These are phyloP conservation scores for Neonectria coccinea DNA, from an alignment of 2,329 filamentous ascomycete species.

Conservation along the genomic window DNA sequence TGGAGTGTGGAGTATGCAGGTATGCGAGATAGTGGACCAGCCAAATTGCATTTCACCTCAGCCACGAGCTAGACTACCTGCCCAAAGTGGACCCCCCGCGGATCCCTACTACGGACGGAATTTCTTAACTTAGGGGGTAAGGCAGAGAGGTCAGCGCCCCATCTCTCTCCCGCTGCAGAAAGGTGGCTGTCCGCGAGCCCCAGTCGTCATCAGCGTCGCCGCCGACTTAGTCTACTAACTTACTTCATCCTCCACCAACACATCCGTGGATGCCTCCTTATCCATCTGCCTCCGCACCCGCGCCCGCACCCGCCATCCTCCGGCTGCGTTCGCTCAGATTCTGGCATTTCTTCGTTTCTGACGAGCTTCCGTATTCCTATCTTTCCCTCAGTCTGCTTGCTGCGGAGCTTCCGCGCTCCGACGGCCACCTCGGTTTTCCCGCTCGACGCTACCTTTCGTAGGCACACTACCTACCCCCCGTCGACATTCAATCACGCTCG, in stretches of 20 bases:
- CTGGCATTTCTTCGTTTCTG: conserved; percentile 9
- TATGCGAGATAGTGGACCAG: conserved; percentile 1
- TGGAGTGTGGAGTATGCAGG: conserved; percentile 4
- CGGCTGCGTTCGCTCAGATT: conserved; percentile 10
- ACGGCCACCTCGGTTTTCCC: conserved; percentile 19
- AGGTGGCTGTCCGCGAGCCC: conserved; percentile 3
- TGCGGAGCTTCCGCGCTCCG: conserved; percentile 45
- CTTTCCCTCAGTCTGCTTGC: conserved; percentile 22
- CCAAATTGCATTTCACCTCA: conserved; percentile 3
- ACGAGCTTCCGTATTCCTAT: conserved; percentile 6
- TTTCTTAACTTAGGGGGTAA: conserved; percentile 4
- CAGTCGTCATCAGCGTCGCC: conserved; percentile 21
- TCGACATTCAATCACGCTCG: conserved; percentile 23
- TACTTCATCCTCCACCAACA: conserved; percentile 21
- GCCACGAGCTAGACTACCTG: conserved; percentile 11
- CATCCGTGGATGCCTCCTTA: conserved; percentile 23
- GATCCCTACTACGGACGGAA: background rate
- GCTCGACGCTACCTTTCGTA: conserved; percentile 4
- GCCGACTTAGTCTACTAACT: background rate
- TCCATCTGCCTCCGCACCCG: conserved; percentile 16
- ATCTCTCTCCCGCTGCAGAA: background rate
- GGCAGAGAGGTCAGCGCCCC: conserved; percentile 6
- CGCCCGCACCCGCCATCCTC: conserved; percentile 1
- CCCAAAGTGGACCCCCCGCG: background rate
- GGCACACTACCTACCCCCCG: background rate